Evolutionary conservation across 2,329 filamentous ascomycete genomes (phyloP).

Genomic region (Lachnum nothofagi): DNA sequence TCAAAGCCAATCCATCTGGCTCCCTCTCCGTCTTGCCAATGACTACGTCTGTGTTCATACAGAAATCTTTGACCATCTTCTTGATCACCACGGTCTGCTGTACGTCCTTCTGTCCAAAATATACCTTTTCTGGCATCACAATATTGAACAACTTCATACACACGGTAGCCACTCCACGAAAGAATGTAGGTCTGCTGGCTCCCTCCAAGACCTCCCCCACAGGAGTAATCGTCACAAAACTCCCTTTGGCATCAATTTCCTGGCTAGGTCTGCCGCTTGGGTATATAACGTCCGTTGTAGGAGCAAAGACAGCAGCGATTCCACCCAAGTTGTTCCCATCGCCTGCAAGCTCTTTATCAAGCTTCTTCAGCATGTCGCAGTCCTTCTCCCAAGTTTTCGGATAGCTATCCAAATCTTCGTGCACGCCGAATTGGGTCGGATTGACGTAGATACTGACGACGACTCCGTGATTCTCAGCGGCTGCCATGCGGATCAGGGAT

Average conservation of each 20-base stretch:
- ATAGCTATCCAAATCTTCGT: conserved; percentile 84
- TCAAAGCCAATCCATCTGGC: conserved; percentile 77
- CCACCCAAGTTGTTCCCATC: conserved; percentile 55
- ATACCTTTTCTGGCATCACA: conserved; percentile 69
- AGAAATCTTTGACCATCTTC: conserved; percentile 82
- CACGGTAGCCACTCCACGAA: conserved; percentile 90
- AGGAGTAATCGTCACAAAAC: conserved; percentile 87
- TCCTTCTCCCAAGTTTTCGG: conserved; percentile 85
- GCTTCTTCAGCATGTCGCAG: conserved; percentile 55
- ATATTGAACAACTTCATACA: conserved; percentile 93
- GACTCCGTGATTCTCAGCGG: conserved; percentile 76
- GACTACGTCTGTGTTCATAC: conserved; percentile 68
- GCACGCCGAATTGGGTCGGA: conserved; percentile 87
- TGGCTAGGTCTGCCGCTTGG: conserved; percentile 66
- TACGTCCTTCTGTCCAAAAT: conserved; percentile 97
- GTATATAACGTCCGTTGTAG: conserved; percentile 79
- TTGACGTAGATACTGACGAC: conserved; percentile 94
- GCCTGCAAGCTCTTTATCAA: conserved; percentile 69
- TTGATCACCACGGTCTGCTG: conserved; percentile 91
- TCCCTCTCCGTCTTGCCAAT: conserved; percentile 74
- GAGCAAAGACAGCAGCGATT: conserved; percentile 80
- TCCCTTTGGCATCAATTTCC: conserved; percentile 71
- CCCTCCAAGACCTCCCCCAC: conserved; percentile 79
- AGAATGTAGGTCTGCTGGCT: conserved; percentile 82
- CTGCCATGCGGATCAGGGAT: conserved; percentile 77